phyloP scores from a whole-genome alignment of 139 green algal species.

The Chlamydomonas applanata region DNA sequence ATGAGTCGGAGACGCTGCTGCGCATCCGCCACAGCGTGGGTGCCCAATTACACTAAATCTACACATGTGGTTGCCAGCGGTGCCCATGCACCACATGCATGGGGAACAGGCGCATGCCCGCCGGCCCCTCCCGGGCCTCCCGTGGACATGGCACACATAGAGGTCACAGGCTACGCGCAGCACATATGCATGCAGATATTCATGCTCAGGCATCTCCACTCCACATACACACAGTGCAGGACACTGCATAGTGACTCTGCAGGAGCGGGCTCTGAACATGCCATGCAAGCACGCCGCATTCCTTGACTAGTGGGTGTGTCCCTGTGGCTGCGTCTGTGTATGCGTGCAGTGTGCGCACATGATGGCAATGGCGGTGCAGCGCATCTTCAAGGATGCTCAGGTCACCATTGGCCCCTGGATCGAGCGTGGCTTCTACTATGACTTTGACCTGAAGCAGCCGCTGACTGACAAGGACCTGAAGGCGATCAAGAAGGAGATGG shows the following conservation, averaged over 20 bases:
- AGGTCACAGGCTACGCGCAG: no score
- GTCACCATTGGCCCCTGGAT: slow-evolving; percentile 96
- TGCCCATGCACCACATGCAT: no score
- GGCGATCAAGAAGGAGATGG: slow-evolving; percentile 95
- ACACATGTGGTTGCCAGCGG: no score
- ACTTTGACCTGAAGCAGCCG: slow-evolving; percentile 85
- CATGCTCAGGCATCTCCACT: no score
- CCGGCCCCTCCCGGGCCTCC: no score
- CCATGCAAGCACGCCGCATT: no score
- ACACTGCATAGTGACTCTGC: no score
- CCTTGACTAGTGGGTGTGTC: background rate
- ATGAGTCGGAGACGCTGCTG: slow-evolving; percentile 78
- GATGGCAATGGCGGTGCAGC: slow-evolving; percentile 98
- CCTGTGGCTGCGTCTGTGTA: background rate
- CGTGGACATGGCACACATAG: no score
- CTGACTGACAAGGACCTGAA: slow-evolving; percentile 92
- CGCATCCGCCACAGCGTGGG: slow-evolving; percentile 84
- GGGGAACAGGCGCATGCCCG: no score
- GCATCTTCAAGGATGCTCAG: slow-evolving; percentile 80
- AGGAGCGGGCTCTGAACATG: no score
- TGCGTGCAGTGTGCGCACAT: slow-evolving; percentile 87
- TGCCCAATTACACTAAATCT: background rate
- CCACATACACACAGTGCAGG: no score
- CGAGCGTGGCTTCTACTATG: slow-evolving; percentile 98
- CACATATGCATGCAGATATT: no score